Evolutionary conservation across 2,329 filamentous ascomycete genomes (phyloP).

Genomic region (Rhynchosporium secalis): DNA sequence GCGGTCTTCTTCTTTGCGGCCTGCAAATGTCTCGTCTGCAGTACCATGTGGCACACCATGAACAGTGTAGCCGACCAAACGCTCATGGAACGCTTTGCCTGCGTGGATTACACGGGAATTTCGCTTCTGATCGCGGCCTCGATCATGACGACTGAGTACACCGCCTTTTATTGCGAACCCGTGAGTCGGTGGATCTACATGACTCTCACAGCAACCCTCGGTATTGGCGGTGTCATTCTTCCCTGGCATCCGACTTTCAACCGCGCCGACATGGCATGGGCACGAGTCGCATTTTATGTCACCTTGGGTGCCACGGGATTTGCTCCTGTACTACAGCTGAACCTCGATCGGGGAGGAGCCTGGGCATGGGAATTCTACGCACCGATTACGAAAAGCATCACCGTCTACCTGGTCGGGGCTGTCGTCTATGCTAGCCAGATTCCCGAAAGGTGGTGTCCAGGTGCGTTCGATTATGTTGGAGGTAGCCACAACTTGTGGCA

Average conservation of each 20-base stretch:
- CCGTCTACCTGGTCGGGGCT: conserved; percentile 84
- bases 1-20: conserved; percentile 96
- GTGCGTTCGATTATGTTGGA: conserved; percentile 91
- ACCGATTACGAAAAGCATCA: conserved; percentile 78
- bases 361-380: conserved; percentile 91
- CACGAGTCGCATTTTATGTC: conserved; percentile 87
- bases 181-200: conserved; percentile 85
- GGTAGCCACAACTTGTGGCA: conserved; percentile 99
- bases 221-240: conserved; percentile 82
- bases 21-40: conserved; percentile 92
- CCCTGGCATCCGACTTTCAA: conserved; percentile 98
- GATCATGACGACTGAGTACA: conserved; percentile 98
- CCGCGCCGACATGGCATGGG: conserved; percentile 86
- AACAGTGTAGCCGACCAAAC: conserved; percentile 89
- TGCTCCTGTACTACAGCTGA: conserved; percentile 82
- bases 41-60: conserved; percentile 98
- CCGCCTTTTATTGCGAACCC: conserved; percentile 97
- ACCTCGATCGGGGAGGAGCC: conserved; percentile 70
- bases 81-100: conserved; percentile 91
- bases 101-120: conserved; percentile 97
- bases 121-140: conserved; percentile 91
- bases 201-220: conserved; percentile 74
- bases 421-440: conserved; percentile 88
- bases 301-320: conserved; percentile 85
- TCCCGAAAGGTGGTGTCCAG: conserved; percentile 89